Percentiles rank a stretch among this genome's conserved stretches.
Conservation (phyloP, 2,329 filamentous ascomycete genomes). For the Trichophyton simii region DNA sequence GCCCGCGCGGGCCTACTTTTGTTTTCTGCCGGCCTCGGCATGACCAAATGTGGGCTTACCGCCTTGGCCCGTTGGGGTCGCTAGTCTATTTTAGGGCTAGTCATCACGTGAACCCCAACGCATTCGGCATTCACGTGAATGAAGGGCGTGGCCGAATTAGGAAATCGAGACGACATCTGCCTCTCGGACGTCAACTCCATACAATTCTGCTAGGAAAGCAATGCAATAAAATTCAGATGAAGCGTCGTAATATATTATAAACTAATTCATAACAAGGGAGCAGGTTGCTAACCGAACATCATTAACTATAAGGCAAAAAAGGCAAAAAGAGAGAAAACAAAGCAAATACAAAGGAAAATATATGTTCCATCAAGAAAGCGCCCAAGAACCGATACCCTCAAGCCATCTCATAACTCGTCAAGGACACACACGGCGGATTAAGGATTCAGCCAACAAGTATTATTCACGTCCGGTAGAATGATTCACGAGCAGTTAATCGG, state of each 20-base stretch:
- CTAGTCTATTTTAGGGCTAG: neutral
- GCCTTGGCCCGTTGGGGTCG: slow-evolving; percentile 2
- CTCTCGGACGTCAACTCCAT: no score
- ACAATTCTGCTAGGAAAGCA: neutral
- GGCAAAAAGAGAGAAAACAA: neutral
- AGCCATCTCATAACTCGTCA: slow-evolving; percentile 7
- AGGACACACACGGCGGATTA: slow-evolving; percentile 12
- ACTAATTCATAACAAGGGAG: neutral
- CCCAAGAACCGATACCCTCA: neutral
- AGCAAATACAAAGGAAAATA: slow-evolving; percentile 17
- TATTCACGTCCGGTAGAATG: neutral
- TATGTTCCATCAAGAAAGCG: slow-evolving; percentile 11
- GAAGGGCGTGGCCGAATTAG: neutral
- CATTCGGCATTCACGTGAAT: neutral
- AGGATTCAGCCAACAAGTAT: slow-evolving; percentile 13
- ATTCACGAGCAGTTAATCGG: neutral
- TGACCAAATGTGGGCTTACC: neutral
- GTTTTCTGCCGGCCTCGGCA: neutral
- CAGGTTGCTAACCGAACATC: neutral
- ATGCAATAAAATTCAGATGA: neutral
- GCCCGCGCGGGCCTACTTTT: neutral
- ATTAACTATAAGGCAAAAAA: neutral
- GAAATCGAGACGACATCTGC: neutral
- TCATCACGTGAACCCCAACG: neutral
- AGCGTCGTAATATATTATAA: neutral